These are phyloP conservation scores for Linum tenue DNA, from an alignment of 345 rosid genomes.

Conservation along the genomic window DNA sequence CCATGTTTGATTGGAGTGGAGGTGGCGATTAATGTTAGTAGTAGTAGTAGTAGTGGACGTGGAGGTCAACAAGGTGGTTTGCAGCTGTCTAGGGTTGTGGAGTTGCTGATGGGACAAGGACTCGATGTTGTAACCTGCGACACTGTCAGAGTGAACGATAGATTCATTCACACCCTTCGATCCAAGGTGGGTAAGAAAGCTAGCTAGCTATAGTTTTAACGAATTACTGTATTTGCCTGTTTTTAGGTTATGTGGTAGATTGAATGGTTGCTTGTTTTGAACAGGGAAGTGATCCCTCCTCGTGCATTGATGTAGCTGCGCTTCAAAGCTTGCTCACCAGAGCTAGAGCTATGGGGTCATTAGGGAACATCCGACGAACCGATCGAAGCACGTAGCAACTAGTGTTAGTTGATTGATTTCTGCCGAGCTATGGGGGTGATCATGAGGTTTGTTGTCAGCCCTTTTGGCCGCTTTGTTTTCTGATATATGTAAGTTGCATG, in stretches of 20 bases:
- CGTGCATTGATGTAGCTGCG: conserved; percentile 26
- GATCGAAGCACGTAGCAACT: no score
- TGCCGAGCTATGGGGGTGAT: no score
- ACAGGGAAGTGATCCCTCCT: conserved; percentile 38
- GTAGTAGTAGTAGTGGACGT: conserved; percentile 15
- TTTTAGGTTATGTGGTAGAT: background rate
- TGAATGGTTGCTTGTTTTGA: background rate
- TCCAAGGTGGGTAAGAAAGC: conserved; percentile 23
- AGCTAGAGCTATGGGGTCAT: background rate
- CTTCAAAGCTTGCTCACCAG: conserved; percentile 20
- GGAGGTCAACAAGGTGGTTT: conserved; percentile 23
- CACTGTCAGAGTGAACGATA: conserved; percentile 32
- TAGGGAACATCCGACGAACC: background rate
- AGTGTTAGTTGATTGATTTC: no score
- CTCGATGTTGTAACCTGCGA: conserved; percentile 28
- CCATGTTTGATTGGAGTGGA: conserved; percentile 36
- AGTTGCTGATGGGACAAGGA: conserved; percentile 32
- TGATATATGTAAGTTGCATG: no score
- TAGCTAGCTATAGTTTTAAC: background rate
- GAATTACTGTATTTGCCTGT: background rate
- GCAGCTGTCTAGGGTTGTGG: conserved; percentile 30
- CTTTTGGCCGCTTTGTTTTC: no score
- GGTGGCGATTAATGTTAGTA: conserved; percentile 23
- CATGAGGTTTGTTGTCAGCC: no score
- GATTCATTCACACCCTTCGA: conserved; percentile 36